These are phyloP conservation scores for Leccinum boreale DNA, from an alignment of 768 basidiomycete genomes.

Conservation along the genomic window DNA sequence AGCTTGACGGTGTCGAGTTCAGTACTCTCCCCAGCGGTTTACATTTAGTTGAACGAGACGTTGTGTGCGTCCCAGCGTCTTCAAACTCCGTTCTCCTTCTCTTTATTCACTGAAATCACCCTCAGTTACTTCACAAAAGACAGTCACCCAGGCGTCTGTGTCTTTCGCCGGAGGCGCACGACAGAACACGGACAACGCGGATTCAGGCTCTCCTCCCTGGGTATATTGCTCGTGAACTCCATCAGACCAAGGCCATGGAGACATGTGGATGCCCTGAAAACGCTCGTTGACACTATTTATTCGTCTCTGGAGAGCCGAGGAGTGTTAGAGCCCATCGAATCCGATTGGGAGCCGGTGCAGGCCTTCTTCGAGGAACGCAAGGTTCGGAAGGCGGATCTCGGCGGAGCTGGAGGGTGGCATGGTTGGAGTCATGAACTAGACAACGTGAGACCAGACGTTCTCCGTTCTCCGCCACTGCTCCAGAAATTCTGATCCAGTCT, in stretches of 20 bases:
- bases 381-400: constrained; percentile 45
- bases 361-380: constrained; percentile 66
- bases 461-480: not conserved
- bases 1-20: constrained; percentile 73
- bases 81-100: not conserved
- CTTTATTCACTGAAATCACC: constrained; percentile 9
- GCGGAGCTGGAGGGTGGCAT: constrained; percentile 58
- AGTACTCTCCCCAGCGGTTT: constrained; percentile 79
- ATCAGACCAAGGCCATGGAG: constrained; percentile 70
- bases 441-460: constrained; percentile 34
- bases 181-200: constrained; percentile 73
- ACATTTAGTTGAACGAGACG: constrained; percentile 75
- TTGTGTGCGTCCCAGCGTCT: constrained; percentile 52
- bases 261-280: constrained; percentile 63
- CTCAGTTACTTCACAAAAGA: constrained; percentile 72
- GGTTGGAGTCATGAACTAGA: constrained; percentile 70
- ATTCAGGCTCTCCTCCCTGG: constrained; percentile 74
- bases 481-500: constrained; percentile 9
- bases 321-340: constrained; percentile 46
- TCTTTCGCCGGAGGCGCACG: constrained; percentile 69
- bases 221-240: constrained; percentile 67
- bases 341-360: constrained; percentile 61
- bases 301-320: constrained; percentile 45
- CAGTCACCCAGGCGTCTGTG: constrained; percentile 64
- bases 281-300: constrained; percentile 54